These are phyloP conservation scores for Terana coerulea DNA, from an alignment of 768 basidiomycete species.

Conservation along the genomic window DNA sequence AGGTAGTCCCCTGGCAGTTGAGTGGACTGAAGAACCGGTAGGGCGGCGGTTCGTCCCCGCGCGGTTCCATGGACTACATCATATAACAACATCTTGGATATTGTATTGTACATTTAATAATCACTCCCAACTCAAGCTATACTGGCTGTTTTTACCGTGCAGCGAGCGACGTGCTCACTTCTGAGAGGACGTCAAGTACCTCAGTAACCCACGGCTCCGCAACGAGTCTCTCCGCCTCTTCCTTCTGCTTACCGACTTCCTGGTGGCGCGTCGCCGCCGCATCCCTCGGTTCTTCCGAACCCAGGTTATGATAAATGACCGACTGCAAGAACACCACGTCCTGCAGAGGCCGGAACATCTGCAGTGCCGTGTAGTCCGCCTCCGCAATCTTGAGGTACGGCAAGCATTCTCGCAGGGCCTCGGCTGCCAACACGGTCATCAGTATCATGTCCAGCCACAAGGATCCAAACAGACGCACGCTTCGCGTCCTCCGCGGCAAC, in stretches of 20 bases:
- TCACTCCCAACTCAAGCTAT: not conserved
- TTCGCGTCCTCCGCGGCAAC: conserved; percentile 50
- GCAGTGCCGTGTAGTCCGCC: conserved; percentile 55
- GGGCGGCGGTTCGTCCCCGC: not conserved
- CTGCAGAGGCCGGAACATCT: conserved; percentile 54
- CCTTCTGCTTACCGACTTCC: conserved; percentile 38
- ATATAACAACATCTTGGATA: no score
- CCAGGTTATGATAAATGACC: conserved; percentile 69
- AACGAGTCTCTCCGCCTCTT: conserved; percentile 38
- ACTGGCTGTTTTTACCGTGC: no score
- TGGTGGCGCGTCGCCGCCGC: conserved; percentile 47
- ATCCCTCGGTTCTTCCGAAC: conserved; percentile 51
- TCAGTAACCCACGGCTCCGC: conserved; percentile 50
- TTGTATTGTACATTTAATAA: not conserved
- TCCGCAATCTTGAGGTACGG: conserved; percentile 61
- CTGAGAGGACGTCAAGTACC: conserved; percentile 54
- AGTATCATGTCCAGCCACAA: not conserved
- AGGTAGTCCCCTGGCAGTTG: conserved; percentile 22
- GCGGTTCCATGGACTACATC: not conserved
- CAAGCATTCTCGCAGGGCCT: conserved; percentile 41
- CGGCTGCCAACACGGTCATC: conserved; percentile 21
- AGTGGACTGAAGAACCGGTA: conserved; percentile 28
- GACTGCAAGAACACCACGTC: conserved; percentile 74
- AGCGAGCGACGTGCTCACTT: conserved; percentile 56
- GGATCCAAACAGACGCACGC: conserved; percentile 31